These are phyloP conservation scores for Lasiodiplodia sp. DNA, from an alignment of 2,329 filamentous ascomycete species.

Conservation along the genomic window DNA sequence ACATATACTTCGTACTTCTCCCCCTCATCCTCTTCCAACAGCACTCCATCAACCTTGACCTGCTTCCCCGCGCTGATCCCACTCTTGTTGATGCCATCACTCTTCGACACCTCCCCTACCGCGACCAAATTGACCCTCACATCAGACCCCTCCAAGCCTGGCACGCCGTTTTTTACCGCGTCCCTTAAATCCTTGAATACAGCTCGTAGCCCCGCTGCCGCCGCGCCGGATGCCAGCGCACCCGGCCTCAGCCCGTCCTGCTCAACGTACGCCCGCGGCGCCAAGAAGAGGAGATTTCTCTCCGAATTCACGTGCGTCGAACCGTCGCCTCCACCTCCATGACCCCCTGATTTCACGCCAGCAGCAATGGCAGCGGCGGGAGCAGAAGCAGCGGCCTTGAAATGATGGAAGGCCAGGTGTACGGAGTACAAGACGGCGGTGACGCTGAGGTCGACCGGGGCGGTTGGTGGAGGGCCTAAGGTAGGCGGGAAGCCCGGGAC, in stretches of 20 bases:
- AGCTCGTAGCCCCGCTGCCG: slow-evolving; percentile 34
- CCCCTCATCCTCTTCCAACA: not conserved
- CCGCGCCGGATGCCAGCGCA: slow-evolving; percentile 32
- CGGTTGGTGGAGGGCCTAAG: slow-evolving; percentile 38
- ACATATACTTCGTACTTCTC: not conserved
- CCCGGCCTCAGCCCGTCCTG: not conserved
- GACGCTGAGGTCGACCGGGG: slow-evolving; percentile 38
- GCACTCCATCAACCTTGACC: not conserved
- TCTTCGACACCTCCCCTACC: slow-evolving; percentile 31
- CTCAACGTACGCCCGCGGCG: slow-evolving; percentile 29
- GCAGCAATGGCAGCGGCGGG: slow-evolving; percentile 16
- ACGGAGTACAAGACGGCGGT: slow-evolving; percentile 39
- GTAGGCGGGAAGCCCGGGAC: slow-evolving; percentile 8
- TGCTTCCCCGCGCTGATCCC: not conserved
- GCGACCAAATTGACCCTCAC: slow-evolving; percentile 24
- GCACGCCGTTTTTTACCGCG: slow-evolving; percentile 5
- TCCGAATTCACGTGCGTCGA: not conserved
- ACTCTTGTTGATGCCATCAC: slow-evolving; percentile 5
- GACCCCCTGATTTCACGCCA: not conserved
- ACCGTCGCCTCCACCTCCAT: not conserved
- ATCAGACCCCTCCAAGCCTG: not conserved
- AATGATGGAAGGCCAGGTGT: slow-evolving; percentile 45
- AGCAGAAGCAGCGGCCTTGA: slow-evolving; percentile 27
- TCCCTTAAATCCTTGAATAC: slow-evolving; percentile 27
- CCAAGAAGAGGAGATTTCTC: slow-evolving; percentile 31